Conservation (phyloP, 495 filamentous ascomycete species). For the Penicillium subrubescens region DNA sequence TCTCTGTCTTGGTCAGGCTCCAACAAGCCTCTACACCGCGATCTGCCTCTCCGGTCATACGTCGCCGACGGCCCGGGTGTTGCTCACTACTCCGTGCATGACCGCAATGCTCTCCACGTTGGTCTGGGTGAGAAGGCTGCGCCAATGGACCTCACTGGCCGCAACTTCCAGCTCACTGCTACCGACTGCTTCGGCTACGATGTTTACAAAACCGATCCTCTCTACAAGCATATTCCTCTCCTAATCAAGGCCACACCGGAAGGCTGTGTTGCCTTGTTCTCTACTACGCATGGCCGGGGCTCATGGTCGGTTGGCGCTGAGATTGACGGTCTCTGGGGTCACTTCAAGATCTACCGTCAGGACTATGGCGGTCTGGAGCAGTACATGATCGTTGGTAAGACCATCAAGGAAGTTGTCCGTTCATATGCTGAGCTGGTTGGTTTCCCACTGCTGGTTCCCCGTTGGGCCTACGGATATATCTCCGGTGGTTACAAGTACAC, state of each 20-base stretch:
- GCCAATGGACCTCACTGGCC: slow-evolving; percentile 69
- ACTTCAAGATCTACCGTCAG: slow-evolving; percentile 71
- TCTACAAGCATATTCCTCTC: slow-evolving; percentile 74
- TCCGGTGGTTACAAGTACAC: slow-evolving; percentile 71
- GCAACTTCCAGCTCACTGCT: slow-evolving; percentile 64
- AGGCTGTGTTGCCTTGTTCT: slow-evolving; percentile 67
- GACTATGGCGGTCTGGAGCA: slow-evolving; percentile 70
- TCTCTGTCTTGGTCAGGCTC: slow-evolving; percentile 54
- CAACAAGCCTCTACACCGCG: slow-evolving; percentile 53
- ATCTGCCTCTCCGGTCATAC: slow-evolving; percentile 65
- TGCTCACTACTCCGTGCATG: slow-evolving; percentile 61
- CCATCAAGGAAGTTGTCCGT: slow-evolving; percentile 61
- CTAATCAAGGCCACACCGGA: slow-evolving; percentile 62
- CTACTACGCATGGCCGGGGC: slow-evolving; percentile 61
- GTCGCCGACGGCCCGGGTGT: slow-evolving; percentile 58
- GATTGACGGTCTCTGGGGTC: slow-evolving; percentile 70
- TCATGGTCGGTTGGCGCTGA: slow-evolving; percentile 69
- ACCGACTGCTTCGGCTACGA: slow-evolving; percentile 74
- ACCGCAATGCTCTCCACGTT: slow-evolving; percentile 60
- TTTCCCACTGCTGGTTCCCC: slow-evolving; percentile 63
- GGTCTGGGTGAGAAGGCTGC: slow-evolving; percentile 70
- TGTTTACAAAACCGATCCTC: slow-evolving; percentile 66
- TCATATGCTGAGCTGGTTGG: slow-evolving; percentile 67
- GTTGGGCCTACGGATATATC: slow-evolving; percentile 70
- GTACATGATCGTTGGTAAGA: slow-evolving; percentile 67